These are phyloP conservation scores for Psilocybe subaeruginosa DNA, from an alignment of 768 basidiomycete genomes.

Conservation along the genomic window DNA sequence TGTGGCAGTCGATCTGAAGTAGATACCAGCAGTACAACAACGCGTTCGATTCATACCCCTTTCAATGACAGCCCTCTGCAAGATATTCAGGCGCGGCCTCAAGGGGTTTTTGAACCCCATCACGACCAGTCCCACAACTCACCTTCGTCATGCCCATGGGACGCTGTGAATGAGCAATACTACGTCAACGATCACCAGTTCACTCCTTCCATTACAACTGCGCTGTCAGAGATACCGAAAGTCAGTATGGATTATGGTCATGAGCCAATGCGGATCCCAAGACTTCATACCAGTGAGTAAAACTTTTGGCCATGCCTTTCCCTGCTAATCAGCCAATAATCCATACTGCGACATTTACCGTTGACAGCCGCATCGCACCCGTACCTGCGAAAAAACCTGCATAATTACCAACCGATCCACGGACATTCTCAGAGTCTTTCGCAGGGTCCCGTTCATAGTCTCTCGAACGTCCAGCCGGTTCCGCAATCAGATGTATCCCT, in stretches of 20 bases:
- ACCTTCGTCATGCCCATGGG: slow-evolving; percentile 16
- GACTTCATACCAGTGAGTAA: slow-evolving; percentile 20
- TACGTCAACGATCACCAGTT: slow-evolving; percentile 16
- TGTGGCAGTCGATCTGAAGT: slow-evolving; percentile 15
- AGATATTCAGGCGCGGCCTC: not conserved
- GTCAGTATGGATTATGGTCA: not conserved
- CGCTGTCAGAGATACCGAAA: not conserved
- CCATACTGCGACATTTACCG: no score
- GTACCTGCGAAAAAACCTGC: slow-evolving; percentile 23
- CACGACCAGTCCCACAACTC: slow-evolving; percentile 4
- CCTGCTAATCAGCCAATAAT: no score
- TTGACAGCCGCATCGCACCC: slow-evolving; percentile 25
- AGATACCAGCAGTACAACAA: slow-evolving; percentile 18
- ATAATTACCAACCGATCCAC: slow-evolving; percentile 14
- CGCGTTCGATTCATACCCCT: slow-evolving; percentile 17
- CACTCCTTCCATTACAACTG: not conserved
- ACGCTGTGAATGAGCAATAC: slow-evolving; percentile 19
- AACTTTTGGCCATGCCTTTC: no score
- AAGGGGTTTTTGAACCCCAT: slow-evolving; percentile 1
- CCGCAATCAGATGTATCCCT: slow-evolving; percentile 1
- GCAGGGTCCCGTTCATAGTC: slow-evolving; percentile 4
- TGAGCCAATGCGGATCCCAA: slow-evolving; percentile 3
- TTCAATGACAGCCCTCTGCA: slow-evolving; percentile 13
- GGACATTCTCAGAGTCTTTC: slow-evolving; percentile 10
- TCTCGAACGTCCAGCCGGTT: not conserved